Evolutionary conservation across 2,329 filamentous ascomycete species (phyloP).

Genomic region (Cladorrhinum sp.): DNA sequence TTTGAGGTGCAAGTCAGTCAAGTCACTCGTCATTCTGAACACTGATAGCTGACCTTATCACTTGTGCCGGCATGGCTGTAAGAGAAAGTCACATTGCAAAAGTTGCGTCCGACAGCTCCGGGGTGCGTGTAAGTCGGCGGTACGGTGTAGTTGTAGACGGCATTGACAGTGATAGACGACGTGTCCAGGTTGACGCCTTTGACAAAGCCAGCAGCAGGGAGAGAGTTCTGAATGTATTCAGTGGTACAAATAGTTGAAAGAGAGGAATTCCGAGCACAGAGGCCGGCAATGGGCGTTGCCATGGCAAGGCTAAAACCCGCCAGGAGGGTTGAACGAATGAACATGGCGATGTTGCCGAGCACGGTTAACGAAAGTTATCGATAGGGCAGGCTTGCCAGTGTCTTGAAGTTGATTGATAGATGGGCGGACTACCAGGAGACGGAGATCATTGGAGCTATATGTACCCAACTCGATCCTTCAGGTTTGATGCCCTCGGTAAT

Average conservation of each 20-base stretch:
- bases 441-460: not conserved
- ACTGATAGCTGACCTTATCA: constrained; percentile 29
- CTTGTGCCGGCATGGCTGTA: constrained; percentile 40
- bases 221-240: constrained; percentile 1
- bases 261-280: not conserved
- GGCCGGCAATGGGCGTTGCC: not conserved
- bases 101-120: constrained; percentile 25
- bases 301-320: not conserved
- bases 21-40: no score
- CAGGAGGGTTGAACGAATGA: not conserved
- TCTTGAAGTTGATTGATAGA: not conserved
- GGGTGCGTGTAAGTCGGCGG: not conserved
- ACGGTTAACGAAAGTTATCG: not conserved
- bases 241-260: constrained; percentile 8
- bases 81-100: constrained; percentile 45
- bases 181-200: not conserved
- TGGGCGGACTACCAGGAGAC: not conserved
- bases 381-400: no score
- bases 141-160: constrained; percentile 9
- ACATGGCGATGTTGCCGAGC: not conserved
- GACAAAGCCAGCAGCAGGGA: constrained; percentile 8
- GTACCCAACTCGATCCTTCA: not conserved
- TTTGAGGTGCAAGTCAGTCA: not conserved
- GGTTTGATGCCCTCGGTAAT: not conserved
- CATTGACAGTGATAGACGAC: constrained; percentile 1